Evolutionary conservation across 768 basidiomycete species (phyloP).

Genomic region (Lentinula aciculospora): DNA sequence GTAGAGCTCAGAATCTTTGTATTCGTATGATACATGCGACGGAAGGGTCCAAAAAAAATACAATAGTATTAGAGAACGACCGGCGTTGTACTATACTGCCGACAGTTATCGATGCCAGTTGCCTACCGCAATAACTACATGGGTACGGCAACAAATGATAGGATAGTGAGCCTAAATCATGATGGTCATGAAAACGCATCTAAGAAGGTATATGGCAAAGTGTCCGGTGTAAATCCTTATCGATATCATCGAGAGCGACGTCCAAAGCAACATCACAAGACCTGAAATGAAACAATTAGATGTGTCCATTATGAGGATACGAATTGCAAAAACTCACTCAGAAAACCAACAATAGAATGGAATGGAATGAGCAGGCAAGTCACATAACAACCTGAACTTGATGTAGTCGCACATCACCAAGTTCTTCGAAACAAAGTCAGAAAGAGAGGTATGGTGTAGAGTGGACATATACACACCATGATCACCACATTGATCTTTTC

Average conservation of each 20-base stretch:
- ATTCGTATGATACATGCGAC: background rate
- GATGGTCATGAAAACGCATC: slow-evolving; percentile 1
- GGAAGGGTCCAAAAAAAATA: too few relatives aligned
- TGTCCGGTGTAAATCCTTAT: background rate
- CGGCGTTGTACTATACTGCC: background rate
- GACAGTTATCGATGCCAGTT: background rate
- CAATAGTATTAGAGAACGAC: background rate
- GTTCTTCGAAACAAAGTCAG: background rate
- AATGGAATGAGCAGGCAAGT: too few relatives aligned
- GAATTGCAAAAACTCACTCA: background rate
- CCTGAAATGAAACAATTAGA: too few relatives aligned
- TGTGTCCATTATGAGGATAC: too few relatives aligned
- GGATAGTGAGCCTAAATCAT: background rate
- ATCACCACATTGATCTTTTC: background rate
- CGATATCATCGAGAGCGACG: background rate
- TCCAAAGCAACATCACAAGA: too few relatives aligned
- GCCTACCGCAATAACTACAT: slow-evolving; percentile 8
- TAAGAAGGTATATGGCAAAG: background rate
- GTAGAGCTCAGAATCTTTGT: too few relatives aligned
- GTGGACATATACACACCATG: background rate
- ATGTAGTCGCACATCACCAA: background rate
- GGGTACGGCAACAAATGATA: background rate
- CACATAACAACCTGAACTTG: background rate
- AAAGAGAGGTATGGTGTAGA: too few relatives aligned
- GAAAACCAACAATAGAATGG: too few relatives aligned